phyloP scores from a whole-genome alignment of 2,329 filamentous ascomycete genomes.

The Leptographium procerum region DNA sequence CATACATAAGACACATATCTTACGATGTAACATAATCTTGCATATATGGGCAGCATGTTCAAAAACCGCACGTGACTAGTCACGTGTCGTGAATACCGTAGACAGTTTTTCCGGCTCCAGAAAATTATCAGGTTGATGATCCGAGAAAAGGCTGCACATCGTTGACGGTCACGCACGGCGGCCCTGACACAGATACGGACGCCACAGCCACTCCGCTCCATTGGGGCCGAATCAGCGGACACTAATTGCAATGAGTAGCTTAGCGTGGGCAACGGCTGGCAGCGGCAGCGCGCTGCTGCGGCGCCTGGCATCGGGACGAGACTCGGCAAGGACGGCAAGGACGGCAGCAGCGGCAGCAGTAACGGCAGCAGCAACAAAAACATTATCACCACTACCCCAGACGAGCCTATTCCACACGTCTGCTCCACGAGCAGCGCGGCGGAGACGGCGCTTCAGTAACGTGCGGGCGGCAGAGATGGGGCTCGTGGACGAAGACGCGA shows the following conservation, averaged over 20 bases:
- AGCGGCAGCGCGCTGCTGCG: constrained; percentile 7
- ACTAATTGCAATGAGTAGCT: constrained; percentile 7
- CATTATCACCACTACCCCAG: too few relatives aligned
- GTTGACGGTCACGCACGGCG: background rate
- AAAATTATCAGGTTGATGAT: constrained; percentile 9
- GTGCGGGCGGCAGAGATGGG: constrained; percentile 41
- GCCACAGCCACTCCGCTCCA: background rate
- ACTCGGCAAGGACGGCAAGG: background rate
- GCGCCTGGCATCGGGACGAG: constrained; percentile 7
- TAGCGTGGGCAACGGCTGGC: constrained; percentile 9
- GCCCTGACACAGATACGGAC: background rate
- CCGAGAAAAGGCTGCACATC: background rate
- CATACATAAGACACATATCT: too few relatives aligned
- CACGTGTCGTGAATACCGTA: background rate
- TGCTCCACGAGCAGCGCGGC: constrained; percentile 31
- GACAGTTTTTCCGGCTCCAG: constrained; percentile 3
- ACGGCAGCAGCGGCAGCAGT: background rate
- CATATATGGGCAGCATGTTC: too few relatives aligned
- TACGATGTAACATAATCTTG: too few relatives aligned
- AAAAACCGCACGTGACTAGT: background rate
- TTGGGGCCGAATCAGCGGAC: background rate
- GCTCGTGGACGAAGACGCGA: constrained; percentile 29
- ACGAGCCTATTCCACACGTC: constrained; percentile 38
- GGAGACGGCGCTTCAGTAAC: constrained; percentile 39
- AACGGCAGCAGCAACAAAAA: background rate